Evolutionary conservation across 2,329 filamentous ascomycete species (phyloP).

Genomic region (Dothideomycetidae sp.): DNA sequence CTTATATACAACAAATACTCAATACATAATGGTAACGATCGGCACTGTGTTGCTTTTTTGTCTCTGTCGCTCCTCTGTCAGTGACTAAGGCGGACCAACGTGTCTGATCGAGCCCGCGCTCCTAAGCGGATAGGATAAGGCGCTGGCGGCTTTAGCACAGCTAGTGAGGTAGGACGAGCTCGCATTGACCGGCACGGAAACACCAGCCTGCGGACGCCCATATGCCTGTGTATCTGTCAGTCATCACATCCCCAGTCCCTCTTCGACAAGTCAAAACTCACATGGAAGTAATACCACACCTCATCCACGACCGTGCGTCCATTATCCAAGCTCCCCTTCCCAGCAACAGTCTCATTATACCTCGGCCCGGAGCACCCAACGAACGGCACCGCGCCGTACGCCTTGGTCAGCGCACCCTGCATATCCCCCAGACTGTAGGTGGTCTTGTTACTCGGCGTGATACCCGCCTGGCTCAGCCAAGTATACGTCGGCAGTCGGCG

Average conservation of each 20-base stretch:
- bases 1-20: too few species aligned
- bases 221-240: conserved; percentile 19
- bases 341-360: conserved; percentile 46
- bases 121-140: conserved; percentile 34
- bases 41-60: too few species aligned
- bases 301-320: conserved; percentile 46
- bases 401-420: conserved; percentile 34
- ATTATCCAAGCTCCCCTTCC: conserved; percentile 37
- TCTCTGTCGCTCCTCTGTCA: too few species aligned
- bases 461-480: conserved; percentile 42
- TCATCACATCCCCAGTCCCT: neutral
- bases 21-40: too few species aligned
- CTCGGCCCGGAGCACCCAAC: conserved; percentile 46
- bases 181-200: conserved; percentile 35
- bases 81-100: too few species aligned
- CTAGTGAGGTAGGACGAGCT: conserved; percentile 36
- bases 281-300: conserved; percentile 54
- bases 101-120: neutral
- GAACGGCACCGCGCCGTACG: conserved; percentile 43
- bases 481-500: conserved; percentile 43
- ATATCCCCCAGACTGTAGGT: conserved; percentile 41
- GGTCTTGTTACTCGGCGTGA: conserved; percentile 45
- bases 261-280: conserved; percentile 16
- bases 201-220: conserved; percentile 41
- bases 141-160: conserved; percentile 41